Conservation (phyloP, 768 basidiomycete genomes). For the Mycena alexandri region DNA sequence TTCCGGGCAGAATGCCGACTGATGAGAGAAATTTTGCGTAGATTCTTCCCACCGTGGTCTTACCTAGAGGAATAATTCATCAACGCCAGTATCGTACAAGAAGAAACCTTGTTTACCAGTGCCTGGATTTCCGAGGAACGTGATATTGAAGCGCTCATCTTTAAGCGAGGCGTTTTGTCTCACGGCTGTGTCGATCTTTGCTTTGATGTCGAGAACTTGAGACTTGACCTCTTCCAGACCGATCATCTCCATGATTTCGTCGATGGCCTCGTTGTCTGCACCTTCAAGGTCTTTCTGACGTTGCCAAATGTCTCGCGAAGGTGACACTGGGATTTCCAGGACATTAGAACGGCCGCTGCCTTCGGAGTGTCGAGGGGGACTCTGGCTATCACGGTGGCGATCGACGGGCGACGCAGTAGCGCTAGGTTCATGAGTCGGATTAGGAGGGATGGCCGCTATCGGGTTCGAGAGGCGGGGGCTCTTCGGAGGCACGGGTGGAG, state of each 20-base stretch:
- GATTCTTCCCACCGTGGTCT: conserved; percentile 75
- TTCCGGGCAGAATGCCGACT: conserved; percentile 64
- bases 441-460: neutral
- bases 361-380: conserved; percentile 2
- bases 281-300: conserved; percentile 69
- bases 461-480: no score
- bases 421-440: no score
- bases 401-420: neutral
- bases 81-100: neutral
- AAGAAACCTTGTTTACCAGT: conserved; percentile 65
- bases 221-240: conserved; percentile 76
- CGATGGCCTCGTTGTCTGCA: conserved; percentile 64
- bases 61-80: conserved; percentile 55
- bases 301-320: conserved; percentile 65
- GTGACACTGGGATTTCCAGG: conserved; percentile 42
- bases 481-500: neutral
- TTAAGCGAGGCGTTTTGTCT: conserved; percentile 67
- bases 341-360: neutral
- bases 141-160: conserved; percentile 71
- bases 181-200: conserved; percentile 65
- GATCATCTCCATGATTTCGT: conserved; percentile 76
- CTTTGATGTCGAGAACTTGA: conserved; percentile 70
- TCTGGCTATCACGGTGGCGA: no score
- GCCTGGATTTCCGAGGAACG: conserved; percentile 78
- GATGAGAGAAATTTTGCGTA: conserved; percentile 75